A percentile compares a stretch with the other conserved stretches of the same genome.
These are phyloP conservation scores for Chrysoporthe austroafricana DNA, from an alignment of 2,329 filamentous ascomycete species.

Conservation along the genomic window DNA sequence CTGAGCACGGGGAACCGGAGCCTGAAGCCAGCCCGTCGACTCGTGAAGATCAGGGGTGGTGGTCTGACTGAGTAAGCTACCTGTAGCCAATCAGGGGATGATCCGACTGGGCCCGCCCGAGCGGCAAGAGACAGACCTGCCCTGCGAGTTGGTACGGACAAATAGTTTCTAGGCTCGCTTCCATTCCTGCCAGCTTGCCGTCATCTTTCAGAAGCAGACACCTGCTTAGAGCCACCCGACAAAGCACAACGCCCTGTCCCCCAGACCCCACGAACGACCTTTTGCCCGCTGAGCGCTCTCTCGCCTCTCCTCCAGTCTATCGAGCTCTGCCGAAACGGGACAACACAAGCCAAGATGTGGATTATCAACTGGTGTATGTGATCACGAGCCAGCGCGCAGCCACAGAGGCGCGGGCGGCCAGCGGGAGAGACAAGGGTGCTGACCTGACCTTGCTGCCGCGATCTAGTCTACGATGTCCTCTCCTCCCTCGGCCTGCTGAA, in stretches of 20 bases:
- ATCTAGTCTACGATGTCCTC: slow-evolving; percentile 83
- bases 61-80: slow-evolving; percentile 8
- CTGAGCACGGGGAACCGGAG: not conserved
- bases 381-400: not conserved
- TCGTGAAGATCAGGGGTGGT: too few relatives aligned
- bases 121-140: not conserved
- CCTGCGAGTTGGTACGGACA: not conserved
- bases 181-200: slow-evolving; percentile 25
- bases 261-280: not conserved
- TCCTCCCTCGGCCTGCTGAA: slow-evolving; percentile 86
- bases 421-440: slow-evolving; percentile 31
- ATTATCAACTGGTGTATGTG: slow-evolving; percentile 92
- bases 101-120: slow-evolving; percentile 11
- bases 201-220: slow-evolving; percentile 25
- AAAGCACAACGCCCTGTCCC: slow-evolving; percentile 16
- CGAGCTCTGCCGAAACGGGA: slow-evolving; percentile 3
- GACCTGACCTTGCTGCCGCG: slow-evolving; percentile 32
- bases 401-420: slow-evolving; percentile 26
- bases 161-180: slow-evolving; percentile 7
- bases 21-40: not conserved
- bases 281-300: not conserved
- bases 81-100: slow-evolving; percentile 16
- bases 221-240: slow-evolving; percentile 23
- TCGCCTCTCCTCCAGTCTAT: not conserved
- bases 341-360: slow-evolving; percentile 68